phyloP scores from a whole-genome alignment of 768 basidiomycete species.

The Boletus sp. region DNA sequence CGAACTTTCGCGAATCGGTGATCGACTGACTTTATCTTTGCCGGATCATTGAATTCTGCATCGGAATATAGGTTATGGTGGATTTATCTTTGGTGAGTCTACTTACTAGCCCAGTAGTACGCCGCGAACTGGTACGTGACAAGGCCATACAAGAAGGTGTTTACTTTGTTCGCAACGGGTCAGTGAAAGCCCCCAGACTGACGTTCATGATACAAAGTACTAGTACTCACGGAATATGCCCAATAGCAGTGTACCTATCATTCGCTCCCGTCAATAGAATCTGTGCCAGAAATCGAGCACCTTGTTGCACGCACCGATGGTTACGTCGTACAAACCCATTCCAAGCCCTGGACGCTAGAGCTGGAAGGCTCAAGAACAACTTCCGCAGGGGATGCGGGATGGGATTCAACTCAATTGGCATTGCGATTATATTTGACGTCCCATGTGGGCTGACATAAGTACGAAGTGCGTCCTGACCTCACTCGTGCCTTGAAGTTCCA shows the following conservation, averaged over 20 bases:
- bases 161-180: not conserved
- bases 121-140: not conserved
- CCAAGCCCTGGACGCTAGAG: too few relatives aligned
- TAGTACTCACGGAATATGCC: not conserved
- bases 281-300: not conserved
- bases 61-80: not conserved
- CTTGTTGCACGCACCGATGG: constrained; percentile 1
- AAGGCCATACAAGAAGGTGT: not conserved
- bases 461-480: too few relatives aligned
- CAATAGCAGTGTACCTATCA: not conserved
- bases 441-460: too few relatives aligned
- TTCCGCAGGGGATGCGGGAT: too few relatives aligned
- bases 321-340: constrained; percentile 1
- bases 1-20: not conserved
- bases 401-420: too few relatives aligned
- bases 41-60: not conserved
- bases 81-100: not conserved
- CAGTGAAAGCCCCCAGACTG: not conserved
- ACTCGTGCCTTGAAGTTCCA: not conserved
- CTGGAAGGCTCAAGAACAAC: too few relatives aligned
- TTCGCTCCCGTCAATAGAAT: not conserved
- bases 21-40: not conserved
- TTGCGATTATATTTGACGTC: too few relatives aligned
- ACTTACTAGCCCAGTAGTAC: not conserved
- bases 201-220: not conserved